Evolutionary conservation across 441 rosid genomes (phyloP), one percentile per base, ranked within the genome.

Genomic region (Corymbia calophylla): DNA sequence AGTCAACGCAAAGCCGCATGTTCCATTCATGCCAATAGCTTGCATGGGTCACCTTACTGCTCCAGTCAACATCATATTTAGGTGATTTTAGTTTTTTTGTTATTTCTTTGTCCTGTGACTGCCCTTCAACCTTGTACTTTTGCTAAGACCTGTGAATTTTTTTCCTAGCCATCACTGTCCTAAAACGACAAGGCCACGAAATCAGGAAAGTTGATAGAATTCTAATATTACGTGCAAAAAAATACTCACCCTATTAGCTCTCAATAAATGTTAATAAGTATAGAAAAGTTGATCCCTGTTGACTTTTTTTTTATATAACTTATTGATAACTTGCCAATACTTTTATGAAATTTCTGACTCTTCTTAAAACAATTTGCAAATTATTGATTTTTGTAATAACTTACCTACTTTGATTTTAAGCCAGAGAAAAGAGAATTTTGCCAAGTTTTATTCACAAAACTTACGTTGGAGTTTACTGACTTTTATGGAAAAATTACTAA

Each of bases 41-140:
- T 12, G 49, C 3, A 21, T 39, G 9, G 49, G 39, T 0, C 29
- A 6, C 17, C n/a, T 44, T 2, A 4, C 25, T 23, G 56, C n/a
- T 56, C 16, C 49, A 29, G 47, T 35, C 91, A 49, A n/a, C 13
- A 8, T 86, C 90, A 12, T 9, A 49, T 7, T 47, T 8, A 66
- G 35, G n/a, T 6, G 84, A 77, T 77, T 44, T 25, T 39, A 6
- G 44, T 39, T 39, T 55, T 62, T 88, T 92, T 90, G 92, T 90
- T 92, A 25, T 58, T 58, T 55, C 44, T 89, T 91, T 90, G 92
- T 92, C 92, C 62, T 54, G 90, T 87, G 92, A 91, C 89, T 91
- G 92, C 89, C 68, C 81, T 88, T 89, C 86, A 53, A 66, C 62
- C 88, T 91, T 91, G 93, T 91, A 90, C 80, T 53, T 84, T 91